Evolutionary conservation across 495 filamentous ascomycete genomes (phyloP).

Genomic region (Lasiosphaeria hispida): DNA sequence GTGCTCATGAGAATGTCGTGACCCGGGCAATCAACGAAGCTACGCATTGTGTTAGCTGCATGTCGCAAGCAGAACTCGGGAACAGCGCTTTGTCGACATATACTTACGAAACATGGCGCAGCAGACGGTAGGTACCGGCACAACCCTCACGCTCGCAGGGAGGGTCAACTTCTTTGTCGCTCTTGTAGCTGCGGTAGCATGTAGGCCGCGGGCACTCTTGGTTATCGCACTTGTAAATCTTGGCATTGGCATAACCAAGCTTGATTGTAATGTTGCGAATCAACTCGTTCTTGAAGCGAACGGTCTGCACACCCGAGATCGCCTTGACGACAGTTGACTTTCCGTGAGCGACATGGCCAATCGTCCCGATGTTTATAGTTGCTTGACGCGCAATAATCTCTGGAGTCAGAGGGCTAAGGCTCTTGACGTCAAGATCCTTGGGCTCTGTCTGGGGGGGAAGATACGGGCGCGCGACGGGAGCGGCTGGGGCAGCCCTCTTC

Average conservation of each 20-base stretch:
- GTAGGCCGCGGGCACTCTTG: conserved; percentile 84
- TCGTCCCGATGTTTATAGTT: conserved; percentile 98
- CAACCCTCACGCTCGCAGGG: conserved; percentile 94
- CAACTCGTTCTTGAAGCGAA: conserved; percentile 98
- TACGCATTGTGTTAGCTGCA: conserved; percentile 30
- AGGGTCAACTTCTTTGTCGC: conserved; percentile 95
- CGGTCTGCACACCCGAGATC: conserved; percentile 97
- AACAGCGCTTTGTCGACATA: background rate
- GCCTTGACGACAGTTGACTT: conserved; percentile 99
- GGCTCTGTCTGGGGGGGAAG: conserved; percentile 91
- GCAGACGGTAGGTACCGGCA: conserved; percentile 72
- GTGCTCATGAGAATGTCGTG: conserved; percentile 99
- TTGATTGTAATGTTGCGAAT: conserved; percentile 99
- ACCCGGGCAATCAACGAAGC: conserved; percentile 97
- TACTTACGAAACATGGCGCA: conserved; percentile 85
- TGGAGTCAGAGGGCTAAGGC: conserved; percentile 79
- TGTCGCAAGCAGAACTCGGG: background rate
- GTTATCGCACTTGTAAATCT: conserved; percentile 98
- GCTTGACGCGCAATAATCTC: conserved; percentile 97
- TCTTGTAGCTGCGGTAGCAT: conserved; percentile 96
- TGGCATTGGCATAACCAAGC: conserved; percentile 98
- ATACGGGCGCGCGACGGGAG: conserved; percentile 45
- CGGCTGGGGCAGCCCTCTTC: conserved; percentile 45
- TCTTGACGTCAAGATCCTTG: conserved; percentile 72
- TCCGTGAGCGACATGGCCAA: conserved; percentile 97